A percentile compares a stretch with the other conserved stretches of the same genome.
phyloP scores from a whole-genome alignment of 306 rosid genomes.

The Lupinus albus region DNA sequence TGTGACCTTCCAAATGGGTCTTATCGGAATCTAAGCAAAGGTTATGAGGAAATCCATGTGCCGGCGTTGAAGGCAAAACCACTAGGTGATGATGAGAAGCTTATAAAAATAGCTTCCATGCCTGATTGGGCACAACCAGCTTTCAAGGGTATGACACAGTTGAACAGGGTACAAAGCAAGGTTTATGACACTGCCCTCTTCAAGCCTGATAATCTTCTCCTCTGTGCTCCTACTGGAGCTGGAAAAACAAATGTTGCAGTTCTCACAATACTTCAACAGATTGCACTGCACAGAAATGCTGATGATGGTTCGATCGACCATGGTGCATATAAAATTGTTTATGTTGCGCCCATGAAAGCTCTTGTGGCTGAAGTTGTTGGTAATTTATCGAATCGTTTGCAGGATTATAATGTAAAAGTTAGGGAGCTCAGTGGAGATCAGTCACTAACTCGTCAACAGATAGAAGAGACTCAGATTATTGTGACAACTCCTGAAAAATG shows the following conservation, averaged over 20 bases:
- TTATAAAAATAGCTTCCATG: constrained; percentile 73
- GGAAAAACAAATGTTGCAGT: constrained; percentile 99
- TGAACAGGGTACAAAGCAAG: constrained; percentile 92
- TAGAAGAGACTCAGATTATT: constrained; percentile 94
- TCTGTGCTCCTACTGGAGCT: constrained; percentile 98
- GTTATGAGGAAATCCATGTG: constrained; percentile 90
- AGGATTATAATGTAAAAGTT: constrained; percentile 81
- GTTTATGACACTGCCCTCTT: constrained; percentile 87
- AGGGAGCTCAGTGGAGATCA: constrained; percentile 97
- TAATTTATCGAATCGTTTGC: constrained; percentile 86
- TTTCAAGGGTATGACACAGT: constrained; percentile 84
- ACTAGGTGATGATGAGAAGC: constrained; percentile 67
- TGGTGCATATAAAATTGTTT: constrained; percentile 79
- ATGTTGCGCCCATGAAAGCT: constrained; percentile 99
- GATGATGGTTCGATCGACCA: constrained; percentile 88
- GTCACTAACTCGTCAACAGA: constrained; percentile 83
- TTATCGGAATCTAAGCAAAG: constrained; percentile 71
- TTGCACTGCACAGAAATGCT: constrained; percentile 71
- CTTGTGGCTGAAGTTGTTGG: constrained; percentile 99
- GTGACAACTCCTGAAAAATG: constrained; percentile 99
- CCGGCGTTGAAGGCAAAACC: constrained; percentile 80
- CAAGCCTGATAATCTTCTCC: constrained; percentile 66
- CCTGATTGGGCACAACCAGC: constrained; percentile 97
- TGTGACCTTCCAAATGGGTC: constrained; percentile 83
- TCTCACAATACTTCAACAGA: constrained; percentile 89